phyloP scores from a whole-genome alignment of 106 monocot species.

The Dendrobium officinale region DNA sequence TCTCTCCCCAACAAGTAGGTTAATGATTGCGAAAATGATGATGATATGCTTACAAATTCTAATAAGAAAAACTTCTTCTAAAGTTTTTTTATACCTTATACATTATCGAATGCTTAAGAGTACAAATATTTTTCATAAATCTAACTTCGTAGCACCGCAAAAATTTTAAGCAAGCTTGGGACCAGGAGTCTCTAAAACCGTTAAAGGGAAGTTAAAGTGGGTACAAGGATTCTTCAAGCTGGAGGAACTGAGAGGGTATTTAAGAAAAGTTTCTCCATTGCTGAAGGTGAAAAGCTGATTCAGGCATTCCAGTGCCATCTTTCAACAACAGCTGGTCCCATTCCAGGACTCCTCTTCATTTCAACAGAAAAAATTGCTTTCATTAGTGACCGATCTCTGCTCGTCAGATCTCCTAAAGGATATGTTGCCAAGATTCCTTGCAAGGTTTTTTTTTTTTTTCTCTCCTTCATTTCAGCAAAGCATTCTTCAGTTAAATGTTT shows the following conservation, averaged over 20 bases:
- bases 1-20: too few species aligned
- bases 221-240: slow-evolving; percentile 31
- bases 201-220: slow-evolving; percentile 39
- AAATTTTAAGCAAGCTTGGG: slow-evolving; percentile 27
- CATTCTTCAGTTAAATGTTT: not conserved
- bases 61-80: not conserved
- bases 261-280: slow-evolving; percentile 15
- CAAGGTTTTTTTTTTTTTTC: slow-evolving; percentile 15
- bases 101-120: not conserved
- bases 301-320: slow-evolving; percentile 33
- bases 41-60: not conserved
- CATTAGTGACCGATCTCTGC: slow-evolving; percentile 25
- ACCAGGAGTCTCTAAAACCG: slow-evolving; percentile 26
- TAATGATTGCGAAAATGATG: too few species aligned
- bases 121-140: not conserved
- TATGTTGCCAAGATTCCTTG: slow-evolving; percentile 17
- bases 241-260: slow-evolving; percentile 31
- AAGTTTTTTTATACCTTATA: not conserved
- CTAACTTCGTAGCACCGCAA: not conserved
- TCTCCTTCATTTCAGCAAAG: not conserved
- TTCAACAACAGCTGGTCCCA: slow-evolving; percentile 42
- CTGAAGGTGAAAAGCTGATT: slow-evolving; percentile 25
- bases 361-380: slow-evolving; percentile 42
- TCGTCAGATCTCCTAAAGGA: slow-evolving; percentile 22
- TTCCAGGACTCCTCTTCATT: slow-evolving; percentile 39